A percentile compares a stretch with the other conserved stretches of the same genome.
Evolutionary conservation across 495 filamentous ascomycete species (phyloP).

Genomic region (Podospora pseudoanserina): DNA sequence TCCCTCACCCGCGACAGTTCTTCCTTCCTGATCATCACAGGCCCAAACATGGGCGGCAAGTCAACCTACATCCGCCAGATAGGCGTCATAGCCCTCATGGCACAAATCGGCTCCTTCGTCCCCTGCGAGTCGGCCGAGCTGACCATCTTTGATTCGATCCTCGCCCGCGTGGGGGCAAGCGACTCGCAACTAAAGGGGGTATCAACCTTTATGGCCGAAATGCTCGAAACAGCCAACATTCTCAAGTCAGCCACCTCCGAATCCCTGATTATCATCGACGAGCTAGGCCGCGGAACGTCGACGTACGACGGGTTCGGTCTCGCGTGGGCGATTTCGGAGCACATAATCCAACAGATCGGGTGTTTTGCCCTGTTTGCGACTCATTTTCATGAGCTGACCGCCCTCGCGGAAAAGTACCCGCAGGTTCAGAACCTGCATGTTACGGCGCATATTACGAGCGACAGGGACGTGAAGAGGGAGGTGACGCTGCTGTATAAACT

Average conservation of each 20-base stretch:
- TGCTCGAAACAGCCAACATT: slow-evolving; percentile 98
- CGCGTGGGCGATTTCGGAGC: slow-evolving; percentile 97
- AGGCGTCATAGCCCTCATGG: slow-evolving; percentile 96
- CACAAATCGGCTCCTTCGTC: slow-evolving; percentile 95
- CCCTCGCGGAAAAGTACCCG: slow-evolving; percentile 75
- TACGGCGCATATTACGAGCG: slow-evolving; percentile 77
- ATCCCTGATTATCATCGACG: slow-evolving; percentile 95
- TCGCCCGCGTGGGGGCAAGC: slow-evolving; percentile 90
- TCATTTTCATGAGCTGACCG: slow-evolving; percentile 97
- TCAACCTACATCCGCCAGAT: slow-evolving; percentile 98
- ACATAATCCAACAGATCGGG: slow-evolving; percentile 91
- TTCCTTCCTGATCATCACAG: slow-evolving; percentile 94
- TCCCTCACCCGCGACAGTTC: slow-evolving; percentile 73
- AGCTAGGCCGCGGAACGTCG: slow-evolving; percentile 95
- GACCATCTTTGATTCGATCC: slow-evolving; percentile 96
- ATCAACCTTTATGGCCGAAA: slow-evolving; percentile 99
- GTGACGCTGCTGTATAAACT: slow-evolving; percentile 97
- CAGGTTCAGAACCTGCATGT: slow-evolving; percentile 93
- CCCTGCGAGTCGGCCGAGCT: slow-evolving; percentile 86
- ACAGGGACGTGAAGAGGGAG: slow-evolving; percentile 56
- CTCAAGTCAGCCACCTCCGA: slow-evolving; percentile 94
- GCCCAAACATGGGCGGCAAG: slow-evolving; percentile 99
- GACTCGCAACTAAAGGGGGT: slow-evolving; percentile 98
- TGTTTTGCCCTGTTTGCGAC: slow-evolving; percentile 94
- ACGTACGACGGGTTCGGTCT: slow-evolving; percentile 98